Evolutionary conservation across 768 basidiomycete species (phyloP), one percentile per base, ranked within the genome.

Genomic region (Pleurotus cornucopiae): DNA sequence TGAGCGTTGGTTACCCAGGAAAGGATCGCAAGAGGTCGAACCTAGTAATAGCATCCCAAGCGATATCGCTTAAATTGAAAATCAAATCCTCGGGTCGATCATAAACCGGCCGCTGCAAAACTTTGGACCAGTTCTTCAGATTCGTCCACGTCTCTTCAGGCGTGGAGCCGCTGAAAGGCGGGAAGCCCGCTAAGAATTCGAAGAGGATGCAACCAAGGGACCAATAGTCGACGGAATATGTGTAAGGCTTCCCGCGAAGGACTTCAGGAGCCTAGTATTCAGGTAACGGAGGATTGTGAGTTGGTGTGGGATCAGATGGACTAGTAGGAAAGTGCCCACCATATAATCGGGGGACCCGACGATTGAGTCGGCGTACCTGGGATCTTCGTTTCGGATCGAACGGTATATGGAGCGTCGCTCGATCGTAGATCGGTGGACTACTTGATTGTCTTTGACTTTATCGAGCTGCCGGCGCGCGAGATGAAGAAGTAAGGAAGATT

Each of bases 91-190:
- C 95, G 2, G 92, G 90, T 61, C 89, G 88, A 67, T 98, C 95
- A 63, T 98, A 99, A 63, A 94, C 88, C 2, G 97, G 97, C 56
- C 97, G 71, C n/a, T 88, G 78, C 4, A 99, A 78, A 1, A 94
- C 93, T 60, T 89, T 89, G 14, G 87, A 84, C 97, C 97, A 99
- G 68, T 98, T 98, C 73, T 98, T 98, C 59, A 99, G 74, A 71
- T 98, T 98, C 13, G 93, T 93, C 97, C 97, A 99, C 0, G 97
- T 99, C 71, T 99, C 97, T 61, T 99, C 94, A 0, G 94, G 90
- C 0, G 89, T 94, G 40, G 88, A 84, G 14, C 97, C 97, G 46
- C 92, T 97, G 75, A 99, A 99, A 1, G 97, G 97, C 11, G 97
- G 97, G 73, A 97, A 99, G 23, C 97, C 96, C 1, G 93, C 90